Evolutionary conservation across 2,329 filamentous ascomycete genomes (phyloP).

Genomic region (Claviceps purpurea): DNA sequence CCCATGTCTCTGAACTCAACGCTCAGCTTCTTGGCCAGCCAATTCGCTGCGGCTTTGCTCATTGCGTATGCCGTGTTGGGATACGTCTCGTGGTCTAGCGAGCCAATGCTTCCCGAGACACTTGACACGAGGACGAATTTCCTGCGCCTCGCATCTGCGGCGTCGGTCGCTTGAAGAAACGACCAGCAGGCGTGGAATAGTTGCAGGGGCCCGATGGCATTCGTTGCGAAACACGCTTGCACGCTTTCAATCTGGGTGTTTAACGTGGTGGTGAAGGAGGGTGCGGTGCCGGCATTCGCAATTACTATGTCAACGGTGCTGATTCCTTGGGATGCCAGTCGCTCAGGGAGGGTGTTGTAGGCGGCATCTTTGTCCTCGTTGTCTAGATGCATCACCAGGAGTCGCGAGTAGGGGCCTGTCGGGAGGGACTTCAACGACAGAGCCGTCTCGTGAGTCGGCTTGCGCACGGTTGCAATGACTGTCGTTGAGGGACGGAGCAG

Average conservation of each 20-base stretch:
- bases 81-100: conserved; percentile 12
- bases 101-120: conserved; percentile 7
- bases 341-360: conserved; percentile 12
- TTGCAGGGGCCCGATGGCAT: conserved; percentile 22
- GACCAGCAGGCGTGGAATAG: conserved; percentile 31
- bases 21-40: conserved; percentile 18
- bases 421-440: conserved; percentile 16
- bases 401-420: conserved; percentile 16
- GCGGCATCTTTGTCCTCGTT: conserved; percentile 20
- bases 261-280: conserved; percentile 1
- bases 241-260: conserved; percentile 2
- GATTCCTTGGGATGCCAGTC: conserved; percentile 15
- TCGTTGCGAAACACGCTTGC: conserved; percentile 6
- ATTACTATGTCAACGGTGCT: conserved; percentile 35
- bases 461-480: conserved; percentile 26
- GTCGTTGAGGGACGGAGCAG: conserved; percentile 14
- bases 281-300: conserved; percentile 31
- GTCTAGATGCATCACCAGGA: conserved; percentile 25
- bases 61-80: conserved; percentile 28
- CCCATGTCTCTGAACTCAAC: conserved; percentile 17
- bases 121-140: conserved; percentile 9
- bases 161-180: conserved; percentile 17
- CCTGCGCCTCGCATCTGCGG: not conserved
- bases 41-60: conserved; percentile 25
- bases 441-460: conserved; percentile 13